Base-by-base conservation (phyloP, 2,329 filamentous ascomycete genomes). In the Pyricularia pennisetigena region DNA sequence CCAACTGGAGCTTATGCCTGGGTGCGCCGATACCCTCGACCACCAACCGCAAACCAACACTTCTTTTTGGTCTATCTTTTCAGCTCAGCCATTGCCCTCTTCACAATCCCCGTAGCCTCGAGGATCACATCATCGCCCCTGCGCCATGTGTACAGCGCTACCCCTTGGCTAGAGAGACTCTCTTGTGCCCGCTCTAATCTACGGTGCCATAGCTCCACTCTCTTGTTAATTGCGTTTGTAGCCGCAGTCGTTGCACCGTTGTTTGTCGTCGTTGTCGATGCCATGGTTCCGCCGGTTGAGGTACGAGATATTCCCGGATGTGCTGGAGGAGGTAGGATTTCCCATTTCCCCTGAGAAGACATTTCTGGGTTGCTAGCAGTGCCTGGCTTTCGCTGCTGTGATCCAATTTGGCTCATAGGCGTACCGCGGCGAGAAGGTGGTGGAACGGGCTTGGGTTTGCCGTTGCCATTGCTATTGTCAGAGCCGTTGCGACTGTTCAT, bases 121-220 rank as follows among this genome's bases (percentile, higher is more conserved):
- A 81, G 81, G 68, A 86, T 81, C 8, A 92, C 89, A 79, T 95
- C 92, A 30, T 83, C 81, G 0, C 92, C 92, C 12, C 84, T 85
- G 61, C 90, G 83, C 92, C 92, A 95, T 24, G 85, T 92, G 71
- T 90, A 86, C 49, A 95, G 75, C 71, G 84, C 79, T 0, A 95
- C 89, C 4, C 89, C 89, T 57, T 88, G 80, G 5, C 81, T 79
- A n/a, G 86, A 85, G 10, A 94, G 81, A 57, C 80, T 77, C 61
- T 82, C 80, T 71, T 90, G 87, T 3, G 91, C 91, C 63, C 86
- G 80, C 61, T 83, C 84, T 79, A 91, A 86, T 59, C 92, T 80
- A 68, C 88, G 84, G 70, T 83, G 82, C 92, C 91, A 95, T 65
- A 93, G 74, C 69, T 90, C 88, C 68, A 93, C 81, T 71, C 91